Conservation (phyloP, 371 early-diverging fungal genomes). For the Phascolomyces articulosus region DNA sequence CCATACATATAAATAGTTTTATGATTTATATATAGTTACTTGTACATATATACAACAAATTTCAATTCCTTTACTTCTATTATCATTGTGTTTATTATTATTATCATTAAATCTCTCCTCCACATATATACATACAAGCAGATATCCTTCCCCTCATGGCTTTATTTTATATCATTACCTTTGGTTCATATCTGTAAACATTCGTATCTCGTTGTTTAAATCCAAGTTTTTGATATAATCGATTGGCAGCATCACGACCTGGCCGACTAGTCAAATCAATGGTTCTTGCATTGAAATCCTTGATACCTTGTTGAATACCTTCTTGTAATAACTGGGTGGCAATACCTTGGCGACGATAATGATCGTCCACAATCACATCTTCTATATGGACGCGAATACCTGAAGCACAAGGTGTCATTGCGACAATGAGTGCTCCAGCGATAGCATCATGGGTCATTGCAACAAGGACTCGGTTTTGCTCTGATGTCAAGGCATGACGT, state of each 20-base stretch:
- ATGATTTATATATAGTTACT: too few relatives aligned
- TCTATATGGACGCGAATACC: constrained; percentile 51
- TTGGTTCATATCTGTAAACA: constrained; percentile 35
- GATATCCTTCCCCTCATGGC: background rate
- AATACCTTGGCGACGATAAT: constrained; percentile 36
- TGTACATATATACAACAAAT: too few relatives aligned
- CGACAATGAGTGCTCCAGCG: constrained; percentile 36
- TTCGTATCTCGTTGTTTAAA: constrained; percentile 49
- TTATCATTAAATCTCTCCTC: too few relatives aligned
- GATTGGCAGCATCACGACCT: constrained; percentile 46
- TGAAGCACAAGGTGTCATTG: constrained; percentile 34
- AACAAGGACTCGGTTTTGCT: constrained; percentile 26
- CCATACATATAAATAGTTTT: too few relatives aligned
- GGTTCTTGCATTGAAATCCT: constrained; percentile 27
- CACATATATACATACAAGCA: too few relatives aligned
- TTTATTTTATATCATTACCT: background rate
- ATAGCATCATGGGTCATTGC: constrained; percentile 14
- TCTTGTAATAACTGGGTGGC: constrained; percentile 29
- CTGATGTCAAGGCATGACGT: constrained; percentile 20
- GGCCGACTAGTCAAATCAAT: constrained; percentile 53
- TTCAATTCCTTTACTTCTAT: too few relatives aligned
- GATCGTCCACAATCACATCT: constrained; percentile 42
- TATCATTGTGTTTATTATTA: too few relatives aligned
- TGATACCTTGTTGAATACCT: constrained; percentile 28
- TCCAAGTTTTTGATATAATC: constrained; percentile 46